Evolutionary conservation across 345 rosid species (phyloP).

Genomic region (Lumnitzera racemosa): DNA sequence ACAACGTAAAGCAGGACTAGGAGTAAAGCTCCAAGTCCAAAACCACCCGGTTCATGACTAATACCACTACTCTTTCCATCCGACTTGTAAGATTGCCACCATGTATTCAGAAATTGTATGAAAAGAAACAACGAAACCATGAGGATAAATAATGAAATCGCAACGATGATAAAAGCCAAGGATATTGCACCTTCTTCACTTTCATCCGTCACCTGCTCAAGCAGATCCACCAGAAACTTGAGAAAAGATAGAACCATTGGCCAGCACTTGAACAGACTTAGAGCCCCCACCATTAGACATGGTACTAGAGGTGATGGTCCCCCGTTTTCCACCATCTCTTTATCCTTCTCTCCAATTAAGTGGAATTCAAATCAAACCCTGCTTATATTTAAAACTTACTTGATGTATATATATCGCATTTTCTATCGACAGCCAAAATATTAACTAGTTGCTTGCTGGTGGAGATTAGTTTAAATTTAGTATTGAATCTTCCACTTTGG

Average conservation of each 20-base stretch:
- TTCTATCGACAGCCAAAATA: no score
- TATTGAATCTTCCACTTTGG: no score
- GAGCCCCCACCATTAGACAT: constrained; percentile 28
- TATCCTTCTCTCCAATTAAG: not conserved
- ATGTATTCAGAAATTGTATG: constrained; percentile 6
- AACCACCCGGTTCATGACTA: constrained; percentile 20
- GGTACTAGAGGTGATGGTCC: constrained; percentile 52
- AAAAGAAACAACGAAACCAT: constrained; percentile 11
- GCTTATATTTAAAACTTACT: no score
- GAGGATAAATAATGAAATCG: constrained; percentile 15
- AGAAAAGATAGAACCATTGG: constrained; percentile 15
- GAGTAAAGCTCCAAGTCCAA: constrained; percentile 30
- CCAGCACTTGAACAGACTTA: constrained; percentile 24
- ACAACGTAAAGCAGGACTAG: constrained; percentile 28
- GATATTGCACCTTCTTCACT: constrained; percentile 8
- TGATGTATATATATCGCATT: no score
- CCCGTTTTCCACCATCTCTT: constrained; percentile 12
- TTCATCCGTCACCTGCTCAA: constrained; percentile 6
- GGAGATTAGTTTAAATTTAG: constrained; percentile 1
- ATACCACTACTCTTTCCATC: constrained; percentile 3
- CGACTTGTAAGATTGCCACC: not conserved
- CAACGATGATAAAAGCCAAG: constrained; percentile 4
- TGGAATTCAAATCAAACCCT: not conserved
- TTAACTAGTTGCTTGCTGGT: no score
- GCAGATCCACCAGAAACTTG: not conserved